Evolutionary conservation across 192 early-diverging fungal species (phyloP).

Genomic region (Backusella morwellensis): DNA sequence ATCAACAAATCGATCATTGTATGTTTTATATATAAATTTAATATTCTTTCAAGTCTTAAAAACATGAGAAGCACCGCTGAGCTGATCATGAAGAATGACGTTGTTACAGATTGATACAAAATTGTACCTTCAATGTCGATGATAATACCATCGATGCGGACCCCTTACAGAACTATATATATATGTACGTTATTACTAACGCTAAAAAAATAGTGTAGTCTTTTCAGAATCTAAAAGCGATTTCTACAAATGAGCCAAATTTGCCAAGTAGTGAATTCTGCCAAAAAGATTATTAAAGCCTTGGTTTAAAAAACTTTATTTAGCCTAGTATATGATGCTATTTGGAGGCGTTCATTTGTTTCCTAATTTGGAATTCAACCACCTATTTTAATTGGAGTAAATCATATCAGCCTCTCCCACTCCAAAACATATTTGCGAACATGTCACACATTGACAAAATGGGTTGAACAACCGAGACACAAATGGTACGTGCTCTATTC

Average conservation of each 20-base stretch:
- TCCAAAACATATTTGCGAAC: not conserved
- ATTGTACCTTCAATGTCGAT: not conserved
- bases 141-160: not conserved
- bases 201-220: not conserved
- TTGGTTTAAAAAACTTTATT: not conserved
- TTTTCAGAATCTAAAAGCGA: not conserved
- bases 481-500: not conserved
- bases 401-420: not conserved
- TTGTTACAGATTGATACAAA: not conserved
- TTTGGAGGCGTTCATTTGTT: not conserved
- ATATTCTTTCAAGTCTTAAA: not conserved
- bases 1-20: not conserved
- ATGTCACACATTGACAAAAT: conserved; percentile 4
- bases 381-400: not conserved
- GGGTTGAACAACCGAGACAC: conserved; percentile 1
- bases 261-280: not conserved
- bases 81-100: not conserved
- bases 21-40: not conserved
- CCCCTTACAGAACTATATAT: not conserved
- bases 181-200: not conserved
- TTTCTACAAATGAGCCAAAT: not conserved
- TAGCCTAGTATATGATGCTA: not conserved
- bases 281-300: not conserved
- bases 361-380: not conserved
- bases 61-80: not conserved